These are phyloP conservation scores for Iberis pinnata DNA, from an alignment of 345 rosid species.

Conservation along the genomic window DNA sequence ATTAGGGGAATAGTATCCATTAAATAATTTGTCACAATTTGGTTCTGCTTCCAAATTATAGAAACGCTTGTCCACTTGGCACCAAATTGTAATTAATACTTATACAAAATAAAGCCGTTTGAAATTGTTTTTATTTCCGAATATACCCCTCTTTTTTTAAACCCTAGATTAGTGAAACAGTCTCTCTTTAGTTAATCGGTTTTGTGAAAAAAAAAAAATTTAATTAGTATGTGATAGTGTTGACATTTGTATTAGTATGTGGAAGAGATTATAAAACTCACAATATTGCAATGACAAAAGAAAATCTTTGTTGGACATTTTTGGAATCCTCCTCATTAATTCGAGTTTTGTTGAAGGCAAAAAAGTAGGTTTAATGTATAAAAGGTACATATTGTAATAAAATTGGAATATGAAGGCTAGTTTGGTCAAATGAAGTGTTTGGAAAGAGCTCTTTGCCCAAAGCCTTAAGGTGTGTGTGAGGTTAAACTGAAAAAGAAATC, in stretches of 20 bases:
- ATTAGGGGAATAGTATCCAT: neutral
- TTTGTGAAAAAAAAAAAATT: neutral
- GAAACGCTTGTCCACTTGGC: slow-evolving; percentile 23
- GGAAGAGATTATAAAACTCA: too few species aligned
- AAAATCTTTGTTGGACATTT: too few species aligned
- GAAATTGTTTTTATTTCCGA: slow-evolving; percentile 11
- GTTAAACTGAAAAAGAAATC: slow-evolving; percentile 22
- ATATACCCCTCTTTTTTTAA: neutral
- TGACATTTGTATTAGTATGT: too few species aligned
- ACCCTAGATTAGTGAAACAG: neutral
- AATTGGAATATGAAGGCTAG: slow-evolving; percentile 16
- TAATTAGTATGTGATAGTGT: too few species aligned
- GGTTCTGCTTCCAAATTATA: slow-evolving; percentile 6
- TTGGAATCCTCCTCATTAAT: neutral
- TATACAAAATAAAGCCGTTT: slow-evolving; percentile 15
- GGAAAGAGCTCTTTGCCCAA: slow-evolving; percentile 22
- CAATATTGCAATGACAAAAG: too few species aligned
- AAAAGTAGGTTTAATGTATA: neutral
- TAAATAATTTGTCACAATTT: slow-evolving; percentile 1
- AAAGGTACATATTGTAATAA: slow-evolving; percentile 17
- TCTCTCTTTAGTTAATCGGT: neutral
- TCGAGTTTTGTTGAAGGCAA: neutral
- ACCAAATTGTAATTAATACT: slow-evolving; percentile 9
- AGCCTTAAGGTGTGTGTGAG: slow-evolving; percentile 17
- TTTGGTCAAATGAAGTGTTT: slow-evolving; percentile 15